Evolutionary conservation across 345 rosid species (phyloP), one percentile per base, ranked within the genome.

Genomic region (Eucalyptus tenuipes): DNA sequence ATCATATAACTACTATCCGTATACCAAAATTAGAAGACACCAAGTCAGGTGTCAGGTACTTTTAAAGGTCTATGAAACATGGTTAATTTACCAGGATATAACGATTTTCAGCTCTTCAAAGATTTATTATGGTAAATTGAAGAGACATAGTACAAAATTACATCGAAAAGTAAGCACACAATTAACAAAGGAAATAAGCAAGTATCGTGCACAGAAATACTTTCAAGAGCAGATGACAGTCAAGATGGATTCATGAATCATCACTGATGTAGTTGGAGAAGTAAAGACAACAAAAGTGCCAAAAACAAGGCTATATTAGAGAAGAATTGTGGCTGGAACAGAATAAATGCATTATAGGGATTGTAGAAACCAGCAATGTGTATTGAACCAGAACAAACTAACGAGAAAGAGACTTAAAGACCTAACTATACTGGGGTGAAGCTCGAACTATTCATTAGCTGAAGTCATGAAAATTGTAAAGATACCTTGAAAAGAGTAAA

Each of bases 401-500:
- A 75, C 4, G 5, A 37, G 47, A 40, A 75, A 40, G 81, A 75
- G 82, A 40, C 15, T 40, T 11, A 75, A 75, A 37, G 47, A 11
- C 82, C 47, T 20, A 33, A 57, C 49, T 40, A 75, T 40, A 5
- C 82, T 75, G 82, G 82, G 47, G 47, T 22, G 84, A 40, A 75
- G 47, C 84, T 75, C 3, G 5, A 75, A 75, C 13, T 75, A 10
- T 13, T 22, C 8, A 75, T 75, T 40, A 48, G 86, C n/a, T 42
- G 33, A n/a, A 47, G 24, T 29, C 29, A 40, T 4, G 47, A 59
- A 47, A 61, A 40, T 3, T 49, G 90, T 80, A 49, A 49, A 49
- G n/a, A 40, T 64, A 93, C 95, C 95, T 93, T 93, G 86, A 93
- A 93, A 68, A 55, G 61, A 79, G 18, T 82, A 86, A 93, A 92